phyloP scores from a whole-genome alignment of 257 asterid genomes.

The Nicotiana obtusifolia region DNA sequence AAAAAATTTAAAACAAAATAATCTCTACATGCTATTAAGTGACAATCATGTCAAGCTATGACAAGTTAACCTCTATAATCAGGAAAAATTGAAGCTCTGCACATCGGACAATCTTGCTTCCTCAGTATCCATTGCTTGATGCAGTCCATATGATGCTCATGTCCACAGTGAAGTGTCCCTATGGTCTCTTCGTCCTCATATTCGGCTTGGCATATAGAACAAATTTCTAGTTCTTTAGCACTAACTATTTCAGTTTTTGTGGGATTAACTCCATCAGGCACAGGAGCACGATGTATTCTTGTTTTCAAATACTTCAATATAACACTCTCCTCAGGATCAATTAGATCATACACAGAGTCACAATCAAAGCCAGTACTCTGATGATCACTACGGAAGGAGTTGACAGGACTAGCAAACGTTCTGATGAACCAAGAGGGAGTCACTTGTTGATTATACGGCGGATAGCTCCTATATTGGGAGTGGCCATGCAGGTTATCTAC shows the following conservation, averaged over 20 bases:
- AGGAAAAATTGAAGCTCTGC: background rate
- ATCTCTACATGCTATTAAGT: too few relatives aligned
- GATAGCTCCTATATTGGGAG: background rate
- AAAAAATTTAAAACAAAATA: too few relatives aligned
- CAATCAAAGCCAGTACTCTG: too few relatives aligned
- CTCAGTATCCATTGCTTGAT: slow-evolving; percentile 10
- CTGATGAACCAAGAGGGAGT: too few relatives aligned
- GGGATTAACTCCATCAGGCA: background rate
- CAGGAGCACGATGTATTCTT: background rate
- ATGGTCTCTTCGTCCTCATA: slow-evolving; percentile 2
- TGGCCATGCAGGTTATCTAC: background rate
- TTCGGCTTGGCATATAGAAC: slow-evolving; percentile 7
- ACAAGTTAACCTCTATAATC: too few relatives aligned
- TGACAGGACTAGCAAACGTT: too few relatives aligned
- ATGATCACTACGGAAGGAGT: too few relatives aligned
- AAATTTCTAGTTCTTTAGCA: slow-evolving; percentile 5
- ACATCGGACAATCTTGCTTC: slow-evolving; percentile 6
- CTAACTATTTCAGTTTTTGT: background rate
- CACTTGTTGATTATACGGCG: too few relatives aligned
- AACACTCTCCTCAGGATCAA: background rate
- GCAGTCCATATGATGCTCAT: slow-evolving; percentile 10
- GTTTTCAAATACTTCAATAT: background rate
- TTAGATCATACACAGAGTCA: background rate
- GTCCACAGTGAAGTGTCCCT: slow-evolving; percentile 2
- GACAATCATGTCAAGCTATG: too few relatives aligned